phyloP scores from a whole-genome alignment of 1,284 basidiomycete species.

The Tylopilus sp. region DNA sequence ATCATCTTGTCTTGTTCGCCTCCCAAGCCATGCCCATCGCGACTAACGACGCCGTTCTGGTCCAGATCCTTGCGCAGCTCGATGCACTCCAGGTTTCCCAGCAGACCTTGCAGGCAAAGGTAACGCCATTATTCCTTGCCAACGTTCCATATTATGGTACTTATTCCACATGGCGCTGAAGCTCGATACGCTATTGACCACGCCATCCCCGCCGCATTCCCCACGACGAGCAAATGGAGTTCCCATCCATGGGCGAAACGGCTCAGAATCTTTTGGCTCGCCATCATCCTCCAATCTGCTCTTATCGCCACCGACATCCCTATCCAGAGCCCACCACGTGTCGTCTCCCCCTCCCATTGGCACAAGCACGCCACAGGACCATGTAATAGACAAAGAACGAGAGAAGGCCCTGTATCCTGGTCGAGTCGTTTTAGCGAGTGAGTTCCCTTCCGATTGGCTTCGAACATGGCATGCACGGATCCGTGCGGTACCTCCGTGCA shows the following conservation, averaged over 20 bases:
- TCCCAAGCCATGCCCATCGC: conserved; percentile 41
- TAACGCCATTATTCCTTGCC: conserved; percentile 23
- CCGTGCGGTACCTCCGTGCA: neutral
- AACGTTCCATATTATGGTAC: conserved; percentile 1
- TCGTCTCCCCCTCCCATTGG: conserved; percentile 30
- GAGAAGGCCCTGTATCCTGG: conserved; percentile 74
- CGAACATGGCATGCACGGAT: neutral
- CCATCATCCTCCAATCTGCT: conserved; percentile 21
- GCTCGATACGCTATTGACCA: conserved; percentile 37
- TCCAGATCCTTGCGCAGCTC: conserved; percentile 69
- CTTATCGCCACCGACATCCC: conserved; percentile 26
- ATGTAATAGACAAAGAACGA: conserved; percentile 54
- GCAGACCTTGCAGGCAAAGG: conserved; percentile 72
- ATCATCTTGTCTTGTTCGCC: conserved; percentile 6
- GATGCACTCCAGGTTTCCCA: conserved; percentile 67
- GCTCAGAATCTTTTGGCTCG: conserved; percentile 19
- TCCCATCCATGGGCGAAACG: conserved; percentile 24
- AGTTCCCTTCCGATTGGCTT: conserved; percentile 28
- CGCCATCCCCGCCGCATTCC: conserved; percentile 27
- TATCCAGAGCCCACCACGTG: conserved; percentile 24
- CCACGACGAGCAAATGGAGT: conserved; percentile 18
- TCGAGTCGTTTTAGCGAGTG: conserved; percentile 78
- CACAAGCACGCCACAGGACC: conserved; percentile 21
- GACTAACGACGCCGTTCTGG: conserved; percentile 52
- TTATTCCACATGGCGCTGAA: conserved; percentile 15